Percentiles rank a stretch among this genome's conserved stretches.
phyloP scores from a whole-genome alignment of 2,329 filamentous ascomycete species.

The Penicillium sp. region DNA sequence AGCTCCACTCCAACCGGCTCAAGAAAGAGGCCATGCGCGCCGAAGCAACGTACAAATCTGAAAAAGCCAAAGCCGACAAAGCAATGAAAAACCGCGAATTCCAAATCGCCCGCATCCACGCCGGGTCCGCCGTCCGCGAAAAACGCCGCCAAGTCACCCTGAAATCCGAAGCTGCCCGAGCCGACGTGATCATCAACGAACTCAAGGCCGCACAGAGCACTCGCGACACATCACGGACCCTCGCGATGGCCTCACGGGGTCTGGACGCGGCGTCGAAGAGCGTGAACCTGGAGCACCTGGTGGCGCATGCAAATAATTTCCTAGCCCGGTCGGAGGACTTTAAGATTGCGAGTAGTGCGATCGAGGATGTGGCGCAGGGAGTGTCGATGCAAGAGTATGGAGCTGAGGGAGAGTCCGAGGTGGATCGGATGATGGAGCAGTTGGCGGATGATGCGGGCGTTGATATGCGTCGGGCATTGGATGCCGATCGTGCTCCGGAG shows the following conservation, averaged over 20 bases:
- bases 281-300: constrained; percentile 47
- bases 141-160: constrained; percentile 49
- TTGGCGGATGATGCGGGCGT: constrained; percentile 47
- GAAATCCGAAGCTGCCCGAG: constrained; percentile 47
- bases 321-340: constrained; percentile 44
- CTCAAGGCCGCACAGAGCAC: constrained; percentile 50
- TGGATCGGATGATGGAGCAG: constrained; percentile 46
- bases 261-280: constrained; percentile 47
- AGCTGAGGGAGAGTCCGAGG: constrained; percentile 44
- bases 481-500: constrained; percentile 40
- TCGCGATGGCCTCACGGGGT: constrained; percentile 46
- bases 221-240: constrained; percentile 46
- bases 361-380: constrained; percentile 44
- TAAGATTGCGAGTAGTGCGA: constrained; percentile 44
- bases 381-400: constrained; percentile 47
- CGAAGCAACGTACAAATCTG: constrained; percentile 47
- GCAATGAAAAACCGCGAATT: constrained; percentile 51
- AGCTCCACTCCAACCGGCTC: constrained; percentile 50
- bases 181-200: constrained; percentile 52
- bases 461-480: constrained; percentile 42
- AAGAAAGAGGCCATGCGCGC: constrained; percentile 50
- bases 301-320: constrained; percentile 46
- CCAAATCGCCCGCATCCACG: constrained; percentile 52
- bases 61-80: constrained; percentile 50
- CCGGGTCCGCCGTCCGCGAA: constrained; percentile 47